Evolutionary conservation across 2,329 filamentous ascomycete genomes (phyloP).

Genomic region (Fusarium sp.): DNA sequence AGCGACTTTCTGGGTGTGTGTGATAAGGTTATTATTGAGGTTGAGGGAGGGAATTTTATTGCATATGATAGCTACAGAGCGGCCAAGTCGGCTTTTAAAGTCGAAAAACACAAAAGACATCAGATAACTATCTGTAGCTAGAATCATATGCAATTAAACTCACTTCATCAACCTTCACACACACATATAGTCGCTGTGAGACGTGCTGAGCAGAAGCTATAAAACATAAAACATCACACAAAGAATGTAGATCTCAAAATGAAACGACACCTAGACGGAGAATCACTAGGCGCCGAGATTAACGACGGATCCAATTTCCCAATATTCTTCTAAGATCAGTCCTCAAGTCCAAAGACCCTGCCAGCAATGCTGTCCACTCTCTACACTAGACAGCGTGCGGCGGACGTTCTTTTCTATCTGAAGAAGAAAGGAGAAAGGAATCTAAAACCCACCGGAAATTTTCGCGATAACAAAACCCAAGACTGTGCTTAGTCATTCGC

Average conservation of each 20-base stretch:
- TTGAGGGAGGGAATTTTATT: no score
- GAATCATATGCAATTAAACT: no score
- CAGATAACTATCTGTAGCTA: no score
- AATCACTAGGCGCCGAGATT: slow-evolving; percentile 65
- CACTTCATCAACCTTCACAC: no score
- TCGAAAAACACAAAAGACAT: no score
- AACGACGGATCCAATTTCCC: slow-evolving; percentile 65
- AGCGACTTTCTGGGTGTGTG: no score
- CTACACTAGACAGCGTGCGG: slow-evolving; percentile 52
- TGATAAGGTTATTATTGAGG: no score
- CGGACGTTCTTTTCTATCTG: slow-evolving; percentile 67
- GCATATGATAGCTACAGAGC: no score
- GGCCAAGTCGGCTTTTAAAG: no score
- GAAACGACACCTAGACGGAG: slow-evolving; percentile 67
- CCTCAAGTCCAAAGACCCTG: slow-evolving; percentile 55
- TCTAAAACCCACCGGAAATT: background rate
- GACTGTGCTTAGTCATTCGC: slow-evolving; percentile 15
- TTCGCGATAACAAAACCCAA: slow-evolving; percentile 10
- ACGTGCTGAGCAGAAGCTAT: no score
- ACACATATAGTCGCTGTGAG: no score
- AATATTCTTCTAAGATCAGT: slow-evolving; percentile 61
- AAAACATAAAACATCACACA: slow-evolving; percentile 3
- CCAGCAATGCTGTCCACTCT: slow-evolving; percentile 48
- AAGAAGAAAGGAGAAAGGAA: slow-evolving; percentile 54
- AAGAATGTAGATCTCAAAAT: slow-evolving; percentile 70